phyloP scores from a whole-genome alignment of 305 asterid species.

The Fraxinus latifolia region DNA sequence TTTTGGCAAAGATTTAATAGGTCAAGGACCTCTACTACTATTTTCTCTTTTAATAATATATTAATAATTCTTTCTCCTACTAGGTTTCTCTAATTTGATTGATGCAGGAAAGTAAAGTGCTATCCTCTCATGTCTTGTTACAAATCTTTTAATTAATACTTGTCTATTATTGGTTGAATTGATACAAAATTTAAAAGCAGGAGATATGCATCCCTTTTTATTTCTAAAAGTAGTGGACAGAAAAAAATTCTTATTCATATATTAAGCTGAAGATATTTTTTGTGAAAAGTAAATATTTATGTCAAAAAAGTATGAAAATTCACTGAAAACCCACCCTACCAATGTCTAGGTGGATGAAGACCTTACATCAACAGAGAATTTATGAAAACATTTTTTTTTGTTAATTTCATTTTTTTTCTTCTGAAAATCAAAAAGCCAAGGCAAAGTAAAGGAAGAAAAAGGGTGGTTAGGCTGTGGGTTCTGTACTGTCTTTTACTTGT shows the following conservation, averaged over 20 bases:
- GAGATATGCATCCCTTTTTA: not conserved
- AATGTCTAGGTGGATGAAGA: constrained; percentile 40
- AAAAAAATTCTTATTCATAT: not conserved
- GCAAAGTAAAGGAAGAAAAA: constrained; percentile 42
- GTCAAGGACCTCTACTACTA: not conserved
- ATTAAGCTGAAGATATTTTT: not conserved
- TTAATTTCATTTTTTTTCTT: not conserved
- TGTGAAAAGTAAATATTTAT: not conserved
- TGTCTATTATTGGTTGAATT: not conserved
- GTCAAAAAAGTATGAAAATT: constrained; percentile 22
- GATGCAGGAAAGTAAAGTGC: not conserved
- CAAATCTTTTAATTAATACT: not conserved
- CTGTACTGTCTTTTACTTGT: constrained; percentile 89
- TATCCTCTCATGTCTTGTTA: not conserved
- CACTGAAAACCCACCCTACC: constrained; percentile 22
- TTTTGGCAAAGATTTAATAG: not conserved
- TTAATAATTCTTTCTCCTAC: not conserved
- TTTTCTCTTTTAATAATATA: not conserved
- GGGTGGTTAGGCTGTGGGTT: constrained; percentile 64
- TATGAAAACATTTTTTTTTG: not conserved
- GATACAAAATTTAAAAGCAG: not conserved
- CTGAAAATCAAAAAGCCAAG: constrained; percentile 37
- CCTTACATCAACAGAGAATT: constrained; percentile 21
- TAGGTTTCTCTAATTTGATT: not conserved
- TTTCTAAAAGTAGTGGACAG: constrained; percentile 4